Percentiles rank a stretch among this genome's conserved stretches.
These are phyloP conservation scores for Pythium dissotocum DNA, from an alignment of 352 stramenopile genomes.

Conservation along the genomic window DNA sequence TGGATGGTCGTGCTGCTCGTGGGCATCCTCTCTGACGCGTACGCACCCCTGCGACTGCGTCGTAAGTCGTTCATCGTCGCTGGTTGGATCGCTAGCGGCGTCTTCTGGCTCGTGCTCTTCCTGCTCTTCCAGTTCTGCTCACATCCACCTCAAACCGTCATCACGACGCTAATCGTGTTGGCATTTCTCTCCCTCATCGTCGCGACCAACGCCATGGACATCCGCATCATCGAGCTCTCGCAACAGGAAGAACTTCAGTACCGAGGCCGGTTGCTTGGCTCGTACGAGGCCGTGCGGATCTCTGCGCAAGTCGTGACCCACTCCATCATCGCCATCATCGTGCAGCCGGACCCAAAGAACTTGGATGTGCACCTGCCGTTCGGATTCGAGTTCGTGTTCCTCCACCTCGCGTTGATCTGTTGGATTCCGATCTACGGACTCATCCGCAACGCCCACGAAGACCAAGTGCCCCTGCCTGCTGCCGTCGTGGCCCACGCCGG, in stretches of 20 bases:
- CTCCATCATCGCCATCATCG: conserved; percentile 26
- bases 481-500: background rate
- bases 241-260: conserved; percentile 39
- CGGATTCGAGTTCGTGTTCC: conserved; percentile 22
- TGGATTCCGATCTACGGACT: conserved; percentile 38
- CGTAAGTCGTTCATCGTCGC: conserved; percentile 76
- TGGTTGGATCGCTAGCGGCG: conserved; percentile 37
- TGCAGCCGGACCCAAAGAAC: conserved; percentile 2
- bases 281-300: conserved; percentile 41
- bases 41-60: conserved; percentile 31
- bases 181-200: conserved; percentile 37
- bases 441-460: conserved; percentile 31
- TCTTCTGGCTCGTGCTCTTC: conserved; percentile 36
- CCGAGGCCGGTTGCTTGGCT: conserved; percentile 33
- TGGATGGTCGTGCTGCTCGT: conserved; percentile 38
- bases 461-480: background rate
- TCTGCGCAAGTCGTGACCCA: conserved; percentile 27
- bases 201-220: conserved; percentile 37
- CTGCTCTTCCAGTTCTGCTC: conserved; percentile 26
- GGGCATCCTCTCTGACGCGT: conserved; percentile 36
- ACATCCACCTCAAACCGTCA: conserved; percentile 13
- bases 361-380: conserved; percentile 23
- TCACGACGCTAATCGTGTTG: conserved; percentile 20
- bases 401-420: conserved; percentile 34
- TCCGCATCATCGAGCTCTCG: conserved; percentile 47